Percentiles rank a stretch among this genome's conserved stretches.
These are phyloP conservation scores for Pythium sukuiense DNA, from an alignment of 352 stramenopile species.

Conservation along the genomic window DNA sequence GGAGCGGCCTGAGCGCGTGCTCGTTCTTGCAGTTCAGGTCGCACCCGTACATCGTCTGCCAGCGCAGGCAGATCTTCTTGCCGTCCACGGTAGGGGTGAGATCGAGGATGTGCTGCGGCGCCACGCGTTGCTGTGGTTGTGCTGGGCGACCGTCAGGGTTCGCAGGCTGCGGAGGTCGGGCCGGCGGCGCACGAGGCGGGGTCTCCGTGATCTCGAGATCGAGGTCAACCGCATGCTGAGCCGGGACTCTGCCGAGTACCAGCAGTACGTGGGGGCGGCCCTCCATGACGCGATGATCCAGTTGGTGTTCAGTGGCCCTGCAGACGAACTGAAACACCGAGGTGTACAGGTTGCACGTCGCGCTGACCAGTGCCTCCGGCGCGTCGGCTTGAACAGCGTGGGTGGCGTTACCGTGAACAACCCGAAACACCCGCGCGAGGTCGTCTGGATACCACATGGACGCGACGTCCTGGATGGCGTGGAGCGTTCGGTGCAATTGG, in stretches of 20 bases:
- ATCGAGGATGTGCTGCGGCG: not conserved
- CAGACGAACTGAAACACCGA: not conserved
- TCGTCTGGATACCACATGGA: slow-evolving; percentile 8
- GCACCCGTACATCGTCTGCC: not conserved
- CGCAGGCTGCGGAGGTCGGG: too few species aligned
- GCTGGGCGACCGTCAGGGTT: too few species aligned
- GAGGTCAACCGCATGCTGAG: not conserved
- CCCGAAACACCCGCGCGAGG: slow-evolving; percentile 1
- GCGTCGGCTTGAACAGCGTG: not conserved
- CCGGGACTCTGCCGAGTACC: slow-evolving; percentile 4
- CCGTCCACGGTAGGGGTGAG: not conserved
- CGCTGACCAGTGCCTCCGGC: not conserved
- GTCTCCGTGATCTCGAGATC: slow-evolving; percentile 1
- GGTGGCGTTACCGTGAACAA: not conserved
- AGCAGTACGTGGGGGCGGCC: not conserved
- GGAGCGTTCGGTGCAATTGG: not conserved
- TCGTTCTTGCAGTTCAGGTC: not conserved
- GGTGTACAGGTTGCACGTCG: slow-evolving; percentile 10
- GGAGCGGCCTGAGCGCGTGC: not conserved
- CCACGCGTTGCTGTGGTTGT: not conserved
- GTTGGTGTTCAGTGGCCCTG: not conserved
- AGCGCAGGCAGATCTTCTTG: not conserved
- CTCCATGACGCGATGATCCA: slow-evolving; percentile 7
- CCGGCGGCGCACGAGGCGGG: too few species aligned
- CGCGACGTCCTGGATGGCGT: slow-evolving; percentile 14